Evolutionary conservation across 495 filamentous ascomycete species (phyloP).

Genomic region (Penicillium pulvis): DNA sequence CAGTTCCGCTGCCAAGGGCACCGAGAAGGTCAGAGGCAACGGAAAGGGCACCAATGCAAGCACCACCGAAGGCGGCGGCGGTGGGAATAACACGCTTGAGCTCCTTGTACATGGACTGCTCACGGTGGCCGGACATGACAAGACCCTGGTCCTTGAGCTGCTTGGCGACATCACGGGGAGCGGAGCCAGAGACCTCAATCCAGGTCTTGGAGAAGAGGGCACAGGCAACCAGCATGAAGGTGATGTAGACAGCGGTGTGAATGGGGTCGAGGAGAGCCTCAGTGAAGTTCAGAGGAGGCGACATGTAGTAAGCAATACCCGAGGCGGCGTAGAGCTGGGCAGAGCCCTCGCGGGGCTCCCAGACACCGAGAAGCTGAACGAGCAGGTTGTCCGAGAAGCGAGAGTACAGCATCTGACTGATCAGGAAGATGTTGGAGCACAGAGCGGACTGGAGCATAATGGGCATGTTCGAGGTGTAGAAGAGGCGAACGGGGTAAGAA

Average conservation of each 20-base stretch:
- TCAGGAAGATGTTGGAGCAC: constrained; percentile 97
- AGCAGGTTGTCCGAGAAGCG: constrained; percentile 98
- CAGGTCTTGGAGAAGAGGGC: constrained; percentile 99
- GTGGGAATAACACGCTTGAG: constrained; percentile 98
- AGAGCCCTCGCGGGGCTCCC: constrained; percentile 96
- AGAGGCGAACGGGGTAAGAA: constrained; percentile 69
- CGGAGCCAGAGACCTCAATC: constrained; percentile 98
- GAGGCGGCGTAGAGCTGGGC: constrained; percentile 91
- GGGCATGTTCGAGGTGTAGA: constrained; percentile 76
- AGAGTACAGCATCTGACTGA: constrained; percentile 98
- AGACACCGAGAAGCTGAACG: constrained; percentile 93
- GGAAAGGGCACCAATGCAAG: constrained; percentile 96
- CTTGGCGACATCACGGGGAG: constrained; percentile 97
- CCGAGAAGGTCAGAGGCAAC: constrained; percentile 95
- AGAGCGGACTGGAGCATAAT: constrained; percentile 99
- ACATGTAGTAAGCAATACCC: constrained; percentile 99
- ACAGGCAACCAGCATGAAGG: constrained; percentile 96
- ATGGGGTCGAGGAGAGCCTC: constrained; percentile 95
- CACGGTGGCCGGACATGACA: constrained; percentile 98
- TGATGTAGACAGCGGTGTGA: constrained; percentile 93
- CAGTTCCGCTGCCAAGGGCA: constrained; percentile 93
- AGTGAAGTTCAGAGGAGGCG: constrained; percentile 94
- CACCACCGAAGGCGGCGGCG: constrained; percentile 97
- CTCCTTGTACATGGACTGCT: constrained; percentile 99
- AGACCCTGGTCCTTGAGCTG: constrained; percentile 99